Conservation (phyloP, 371 early-diverging fungal species). For the Saksenaea oblongispora region DNA sequence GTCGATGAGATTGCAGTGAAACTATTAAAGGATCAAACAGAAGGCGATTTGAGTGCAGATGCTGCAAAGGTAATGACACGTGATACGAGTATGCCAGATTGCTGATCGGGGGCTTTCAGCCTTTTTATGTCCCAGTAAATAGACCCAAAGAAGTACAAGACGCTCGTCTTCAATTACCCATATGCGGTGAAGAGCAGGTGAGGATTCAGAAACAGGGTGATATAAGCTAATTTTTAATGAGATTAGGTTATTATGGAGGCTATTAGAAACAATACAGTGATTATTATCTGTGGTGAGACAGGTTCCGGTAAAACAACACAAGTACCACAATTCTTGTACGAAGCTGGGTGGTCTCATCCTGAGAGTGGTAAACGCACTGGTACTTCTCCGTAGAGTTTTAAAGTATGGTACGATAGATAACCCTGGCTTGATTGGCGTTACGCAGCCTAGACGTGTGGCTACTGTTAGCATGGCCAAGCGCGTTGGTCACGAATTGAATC, state of each 20-base stretch:
- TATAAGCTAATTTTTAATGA: background rate
- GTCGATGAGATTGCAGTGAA: slow-evolving; percentile 43
- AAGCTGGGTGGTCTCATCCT: slow-evolving; percentile 92
- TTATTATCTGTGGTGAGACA: slow-evolving; percentile 97
- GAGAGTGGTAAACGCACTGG: slow-evolving; percentile 51
- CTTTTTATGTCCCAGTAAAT: slow-evolving; percentile 81
- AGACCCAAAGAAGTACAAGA: slow-evolving; percentile 76
- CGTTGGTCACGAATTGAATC: slow-evolving; percentile 89
- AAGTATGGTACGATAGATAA: slow-evolving; percentile 40
- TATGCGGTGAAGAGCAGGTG: slow-evolving; percentile 90
- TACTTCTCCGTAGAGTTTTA: background rate
- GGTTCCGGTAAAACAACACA: slow-evolving; percentile 99
- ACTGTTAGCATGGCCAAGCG: slow-evolving; percentile 97
- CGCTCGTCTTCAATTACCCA: slow-evolving; percentile 81
- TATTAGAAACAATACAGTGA: slow-evolving; percentile 81
- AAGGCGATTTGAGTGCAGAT: slow-evolving; percentile 46
- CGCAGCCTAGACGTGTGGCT: slow-evolving; percentile 99
- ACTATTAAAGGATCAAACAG: slow-evolving; percentile 36
- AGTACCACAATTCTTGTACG: slow-evolving; percentile 98
- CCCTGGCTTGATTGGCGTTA: slow-evolving; percentile 93
- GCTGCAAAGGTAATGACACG: slow-evolving; percentile 25
- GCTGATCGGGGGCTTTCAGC: slow-evolving; percentile 24
- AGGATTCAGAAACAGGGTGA: background rate
- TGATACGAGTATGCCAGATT: background rate
- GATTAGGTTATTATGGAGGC: slow-evolving; percentile 87